These are phyloP conservation scores for Symbiodinium pilosum DNA, from an alignment of 73 alveolate genomes.

Conservation along the genomic window DNA sequence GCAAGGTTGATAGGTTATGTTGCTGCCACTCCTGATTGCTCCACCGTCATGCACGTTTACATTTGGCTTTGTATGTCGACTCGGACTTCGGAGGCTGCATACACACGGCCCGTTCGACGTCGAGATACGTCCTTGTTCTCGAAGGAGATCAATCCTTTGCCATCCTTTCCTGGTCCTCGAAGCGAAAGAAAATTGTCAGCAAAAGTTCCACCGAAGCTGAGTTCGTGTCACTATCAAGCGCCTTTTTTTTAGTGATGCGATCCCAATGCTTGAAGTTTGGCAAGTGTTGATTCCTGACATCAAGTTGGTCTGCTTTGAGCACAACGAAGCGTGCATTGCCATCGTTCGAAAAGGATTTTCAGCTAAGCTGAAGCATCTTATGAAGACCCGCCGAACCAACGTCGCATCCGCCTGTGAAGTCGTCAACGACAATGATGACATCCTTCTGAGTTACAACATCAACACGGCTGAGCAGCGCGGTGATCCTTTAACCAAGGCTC, in stretches of 20 bases:
- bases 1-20: neutral
- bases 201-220: slow-evolving; percentile 16
- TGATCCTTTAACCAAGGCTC: slow-evolving; percentile 10
- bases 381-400: slow-evolving; percentile 9
- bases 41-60: neutral
- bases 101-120: neutral
- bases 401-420: neutral
- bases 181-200: neutral
- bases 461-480: neutral
- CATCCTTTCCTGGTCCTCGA: neutral
- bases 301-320: neutral
- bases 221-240: neutral
- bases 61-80: neutral
- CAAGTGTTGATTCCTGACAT: neutral
- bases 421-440: neutral
- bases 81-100: neutral
- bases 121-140: neutral
- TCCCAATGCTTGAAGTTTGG: slow-evolving; percentile 8
- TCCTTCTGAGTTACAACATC: neutral
- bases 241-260: neutral
- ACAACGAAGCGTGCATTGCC: neutral
- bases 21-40: neutral
- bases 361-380: neutral
- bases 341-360: neutral
- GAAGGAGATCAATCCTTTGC: neutral